Base-by-base conservation (phyloP, 1,284 basidiomycete species). In the Trichosporon inkin region DNA sequence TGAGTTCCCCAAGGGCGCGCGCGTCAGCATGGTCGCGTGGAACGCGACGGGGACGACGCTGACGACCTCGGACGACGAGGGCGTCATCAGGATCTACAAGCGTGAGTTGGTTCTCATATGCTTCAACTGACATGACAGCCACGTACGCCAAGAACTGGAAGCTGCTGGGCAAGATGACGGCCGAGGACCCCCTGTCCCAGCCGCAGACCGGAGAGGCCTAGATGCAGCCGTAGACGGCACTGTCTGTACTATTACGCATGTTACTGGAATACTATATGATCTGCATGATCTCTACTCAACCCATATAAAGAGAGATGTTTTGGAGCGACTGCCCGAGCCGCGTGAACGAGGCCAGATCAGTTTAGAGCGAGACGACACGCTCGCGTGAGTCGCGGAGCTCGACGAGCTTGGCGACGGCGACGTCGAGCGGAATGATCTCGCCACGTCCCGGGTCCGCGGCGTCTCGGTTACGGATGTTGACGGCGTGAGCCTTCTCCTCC, bases 401-500 rank as follows among this genome's bases (percentile, higher is more conserved):
- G 40, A 72, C 28, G 51, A 77, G 62, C 68, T 73, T 73, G 57
- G 17, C 62, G 17, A 75, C 62, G 14, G 72, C 76, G 7, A 65
- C 70, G 17, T 72, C 70, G 35, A 78, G 61, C 54, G 67, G 67
- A 63, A 79, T 65, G n/a, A 71, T 74, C 68, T 76, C 73, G 57
- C 72, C 75, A 56, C 76, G 68, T 16, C 75, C 74, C 62, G 76
- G 73, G n/a, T 72, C 71, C 56, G 72, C 85, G 68, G 95, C 91
- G 74, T 97, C 93, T 38, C 93, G 85, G 78, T 97, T 97, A 62
- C 95, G 86, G 34, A 98, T 87, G 75, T 99, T 99, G 71, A 99
- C 94, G 3, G 92, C 90, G 56, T 84, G 82, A 47, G 83, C 82
- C 64, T 92, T 86, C 60, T 89, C 80, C 80, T 99, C 96, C 67